Base-by-base conservation (phyloP, 2,329 filamentous ascomycete species). In the Rhexocercosporidium sp. region DNA sequence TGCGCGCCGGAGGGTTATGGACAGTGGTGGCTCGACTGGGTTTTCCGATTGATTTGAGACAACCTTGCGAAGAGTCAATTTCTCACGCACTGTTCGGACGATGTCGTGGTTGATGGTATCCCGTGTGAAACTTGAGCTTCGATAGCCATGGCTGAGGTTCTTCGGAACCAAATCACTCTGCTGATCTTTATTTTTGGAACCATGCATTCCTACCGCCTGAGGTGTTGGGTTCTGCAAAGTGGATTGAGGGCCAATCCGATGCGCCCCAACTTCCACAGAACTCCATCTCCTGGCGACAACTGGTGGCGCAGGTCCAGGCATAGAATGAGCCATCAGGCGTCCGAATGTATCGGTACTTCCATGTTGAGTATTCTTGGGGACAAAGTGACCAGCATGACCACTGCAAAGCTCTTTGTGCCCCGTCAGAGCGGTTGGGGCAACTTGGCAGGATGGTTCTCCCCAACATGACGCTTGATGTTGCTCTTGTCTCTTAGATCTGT, bases 1-100 rank as follows among this genome's bases (percentile, higher is more conserved):
- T 11, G 74, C 69, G 53, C 70, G 64, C 27, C 73, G 66, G 51
- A 75, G 66, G 3, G 73, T 75, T 27, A 75, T 75, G 1, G 71
- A 70, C 34, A 65, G 60, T 4, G 74, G 73, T 11, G 65, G 65
- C 3, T 62, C 41, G 4, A 71, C 22, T 12, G 65, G 65, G 29
- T 20, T 27, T 22, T 46, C 56, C 9, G 29, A 22, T 44, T 44
- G 12, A 56, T 29, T 7, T 27, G 25, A 27, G 47, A 51, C 34
- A 6, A 74, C 22, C 59, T 70, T 71, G 6, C 68, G 69, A 29
- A 61, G 12, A 14, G 72, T 73, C 54, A 75, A 63, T 25, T 53
- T 71, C 20, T 72, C 60, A 4, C 70, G 70, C 34, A 75, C 62
- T n/a, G 68, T 69, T n/a, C 56, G 64, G 14, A 75, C 56, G 6